Evolutionary conservation across 495 filamentous ascomycete genomes (phyloP).

Genomic region (Xylaria intraflava): DNA sequence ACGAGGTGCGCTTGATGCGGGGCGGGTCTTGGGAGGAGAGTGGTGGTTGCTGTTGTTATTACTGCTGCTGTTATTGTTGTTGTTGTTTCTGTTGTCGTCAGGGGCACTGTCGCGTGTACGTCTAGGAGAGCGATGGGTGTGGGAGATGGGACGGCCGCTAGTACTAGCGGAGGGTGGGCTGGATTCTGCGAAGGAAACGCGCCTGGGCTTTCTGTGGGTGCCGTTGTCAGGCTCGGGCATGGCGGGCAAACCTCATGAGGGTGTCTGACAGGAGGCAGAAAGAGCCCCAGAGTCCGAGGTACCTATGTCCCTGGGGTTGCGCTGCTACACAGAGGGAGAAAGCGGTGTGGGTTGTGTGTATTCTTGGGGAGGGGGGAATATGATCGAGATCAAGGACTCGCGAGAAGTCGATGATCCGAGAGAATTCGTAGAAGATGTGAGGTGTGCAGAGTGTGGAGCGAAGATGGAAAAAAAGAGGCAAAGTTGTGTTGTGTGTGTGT

Average conservation of each 20-base stretch:
- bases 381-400: background rate
- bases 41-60: background rate
- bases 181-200: conserved; percentile 8
- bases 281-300: no score
- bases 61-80: background rate
- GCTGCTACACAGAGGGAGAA: background rate
- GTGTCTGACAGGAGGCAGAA: background rate
- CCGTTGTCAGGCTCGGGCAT: background rate
- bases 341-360: background rate
- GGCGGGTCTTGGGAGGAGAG: background rate
- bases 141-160: background rate
- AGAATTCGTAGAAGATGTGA: no score
- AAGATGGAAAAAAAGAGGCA: no score
- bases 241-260: background rate
- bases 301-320: no score
- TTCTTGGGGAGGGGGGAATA: background rate
- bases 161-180: background rate
- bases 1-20: background rate
- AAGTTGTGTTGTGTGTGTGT: no score
- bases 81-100: background rate
- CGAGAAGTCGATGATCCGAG: background rate
- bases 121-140: background rate
- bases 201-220: background rate
- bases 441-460: no score
- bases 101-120: background rate